Base-by-base conservation (phyloP, 129 eudicot genomes). In the Scalesia atractyloides region DNA sequence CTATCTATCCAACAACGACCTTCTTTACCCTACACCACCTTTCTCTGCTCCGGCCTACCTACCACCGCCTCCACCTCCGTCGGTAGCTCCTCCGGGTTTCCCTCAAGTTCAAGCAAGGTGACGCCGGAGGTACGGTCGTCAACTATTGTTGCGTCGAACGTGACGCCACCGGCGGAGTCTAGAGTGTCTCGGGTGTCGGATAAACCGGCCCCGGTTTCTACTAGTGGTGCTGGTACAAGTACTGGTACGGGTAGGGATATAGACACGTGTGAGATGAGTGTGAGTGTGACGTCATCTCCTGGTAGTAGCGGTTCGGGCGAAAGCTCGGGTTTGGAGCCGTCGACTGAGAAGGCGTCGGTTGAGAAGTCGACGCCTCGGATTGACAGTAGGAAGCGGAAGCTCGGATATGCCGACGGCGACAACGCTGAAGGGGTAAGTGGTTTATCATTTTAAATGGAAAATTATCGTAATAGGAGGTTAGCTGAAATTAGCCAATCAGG, bases 111-210 rank as follows among this genome's bases (percentile, higher is more conserved):
- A 18, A 66, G 47, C 60, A 79, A 66, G 67, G 18, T 59, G 26
- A 30, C 22, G 14, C 7, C 76, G 20, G 63, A 41, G 16, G 16
- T 26, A 13, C 48, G 5, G 61, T 73, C 79, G n/a, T 51, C 67
- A 43, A 73, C 89, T 70, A 79, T 69, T 11, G 84, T 70, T 54
- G 83, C 50, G 1, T 82, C 89, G 34, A 84, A 83, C 73, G 84
- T 51, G 8, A 70, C 78, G 44, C 85, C 87, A 59, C 41, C 52
- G 68, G 9, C 57, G 41, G 26, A 12, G 46, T 72, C 83, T 33
- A 71, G 81, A 65, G 79, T 56, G 41, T 83, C 75, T 7, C 79
- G 75, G 0, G 69, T 44, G 41, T 57, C 79, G 39, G 81, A 76
- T 5, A 77, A 70, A 50, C 30, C 65, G 59, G 34, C 53, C 9